Evolutionary conservation across 257 asterid species (phyloP).

Genomic region (Penstemon davidsonii): DNA sequence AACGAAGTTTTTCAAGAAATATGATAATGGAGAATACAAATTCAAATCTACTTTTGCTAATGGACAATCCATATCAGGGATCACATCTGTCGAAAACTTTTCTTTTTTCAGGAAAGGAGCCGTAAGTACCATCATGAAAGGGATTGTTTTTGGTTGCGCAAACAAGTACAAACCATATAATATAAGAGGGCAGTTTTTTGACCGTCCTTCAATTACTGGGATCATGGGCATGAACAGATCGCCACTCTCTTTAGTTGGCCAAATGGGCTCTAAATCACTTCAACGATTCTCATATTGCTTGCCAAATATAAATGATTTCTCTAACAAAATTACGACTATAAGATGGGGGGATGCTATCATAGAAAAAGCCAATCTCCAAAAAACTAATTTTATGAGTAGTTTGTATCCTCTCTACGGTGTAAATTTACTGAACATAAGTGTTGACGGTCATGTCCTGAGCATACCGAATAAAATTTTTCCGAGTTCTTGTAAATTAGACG

Average conservation of each 20-base stretch:
- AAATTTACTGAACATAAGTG: constrained; percentile 10
- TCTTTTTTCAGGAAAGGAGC: too few species aligned
- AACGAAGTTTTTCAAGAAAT: too few species aligned
- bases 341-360: constrained; percentile 10
- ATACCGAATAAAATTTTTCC: neutral
- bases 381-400: neutral
- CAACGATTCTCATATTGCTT: constrained; percentile 17
- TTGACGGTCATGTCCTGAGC: constrained; percentile 1
- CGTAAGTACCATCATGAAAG: neutral
- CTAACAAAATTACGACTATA: neutral
- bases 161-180: too few species aligned
- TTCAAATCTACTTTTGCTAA: too few species aligned
- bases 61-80: too few species aligned
- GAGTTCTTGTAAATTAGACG: neutral
- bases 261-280: neutral
- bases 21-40: too few species aligned
- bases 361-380: neutral
- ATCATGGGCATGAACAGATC: constrained; percentile 30
- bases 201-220: neutral
- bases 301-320: neutral
- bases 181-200: too few species aligned
- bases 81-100: too few species aligned
- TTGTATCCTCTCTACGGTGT: constrained; percentile 8
- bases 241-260: constrained; percentile 21
- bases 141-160: too few species aligned